Base-by-base conservation (phyloP, 441 rosid species). In the Dalechampia spathulata region DNA sequence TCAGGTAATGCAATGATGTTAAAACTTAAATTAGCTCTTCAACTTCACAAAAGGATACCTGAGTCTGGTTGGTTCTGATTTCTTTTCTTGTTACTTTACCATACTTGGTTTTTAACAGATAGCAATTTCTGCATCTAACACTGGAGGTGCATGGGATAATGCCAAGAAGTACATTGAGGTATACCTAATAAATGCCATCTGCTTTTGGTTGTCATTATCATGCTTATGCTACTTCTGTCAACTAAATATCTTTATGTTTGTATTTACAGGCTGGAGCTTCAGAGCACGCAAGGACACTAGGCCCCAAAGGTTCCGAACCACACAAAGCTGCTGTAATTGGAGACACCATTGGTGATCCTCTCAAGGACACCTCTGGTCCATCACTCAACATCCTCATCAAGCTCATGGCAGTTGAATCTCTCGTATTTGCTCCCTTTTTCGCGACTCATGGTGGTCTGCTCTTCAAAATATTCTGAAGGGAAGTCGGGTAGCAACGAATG, bases 161-260 rank as follows among this genome's bases (percentile, higher is more conserved):
- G 94, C 96, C 68, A 88, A 88, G 79, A 85, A 88, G 69, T 85
- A 88, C 58, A 83, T 83, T 16, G 96, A 85, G 90, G 96, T 83
- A 65, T 20, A 22, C 8, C 42, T 9, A 5, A 25, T 19, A 1
- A 6, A 27, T 14, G 13, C 1, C 7, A 20, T 25, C 9, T 66
- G 34, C 4, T 30, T 30, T 30, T 30, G 34, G 5, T 38, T 17
- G 25, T 34, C 8, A 14, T 23, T 15, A 1, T 34, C 20, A 15
- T 7, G 9, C 15, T 1, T 4, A 26, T 3, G 11, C n/a, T 23
- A 25, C 20, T 52, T 43, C n/a, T 0, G 9, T 9, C 3, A 22
- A 28, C 49, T 41, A 41, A 22, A 8, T 17, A 6, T 46, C 11
- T 16, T n/a, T n/a, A 17, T 17, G 20, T 50, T 48, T 2, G 12